Base-by-base conservation (phyloP, 2,329 filamentous ascomycete genomes). In the Phialophora verrucosa region DNA sequence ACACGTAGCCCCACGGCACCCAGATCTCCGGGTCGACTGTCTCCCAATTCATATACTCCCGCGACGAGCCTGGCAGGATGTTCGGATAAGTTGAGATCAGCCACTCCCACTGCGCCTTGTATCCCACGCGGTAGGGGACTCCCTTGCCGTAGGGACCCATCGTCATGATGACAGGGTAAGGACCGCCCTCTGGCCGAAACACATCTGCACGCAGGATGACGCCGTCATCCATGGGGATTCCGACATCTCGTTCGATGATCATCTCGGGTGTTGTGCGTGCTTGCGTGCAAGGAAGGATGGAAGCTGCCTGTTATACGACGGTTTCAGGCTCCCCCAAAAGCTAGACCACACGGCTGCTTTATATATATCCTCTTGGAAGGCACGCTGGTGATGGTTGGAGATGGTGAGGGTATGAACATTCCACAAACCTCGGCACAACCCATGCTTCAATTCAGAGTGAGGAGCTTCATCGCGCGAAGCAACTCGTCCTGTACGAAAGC, bases 81-180 rank as follows among this genome's bases (percentile, higher is more conserved):
- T 67, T 57, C 6, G 68, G 68, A 54, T 70, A 50, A 10, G 58
- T 59, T n/a, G 59, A 60, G 31, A 57, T 54, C 17, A 66, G 55
- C 62, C 68, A 66, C 10, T 68, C 38, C 65, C 68, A 68, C 51
- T 66, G 62, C 4, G 32, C 23, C 27, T 49, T 57, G 58, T 47
- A 65, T 4, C 51, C 44, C 1, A 35, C 54, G 6, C 59, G 32
- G 47, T 66, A 66, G 29, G 64, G 55, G 4, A 63, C 53, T 12
- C 60, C 89, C 71, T 92, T 91, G 54, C 89, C 89, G 69, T 91
- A 91, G 0, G 90, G 90, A 0, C 89, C 89, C 68, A 91, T 91
- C 0, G 89, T 91, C 2, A 90, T 85, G 10, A 91, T 75, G 0
- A 90, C 88, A 0, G 89, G 89, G 29, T 59, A 38, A 2, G 51